phyloP scores from a whole-genome alignment of 2,329 filamentous ascomycete genomes.

The Fusarium bactridioides region DNA sequence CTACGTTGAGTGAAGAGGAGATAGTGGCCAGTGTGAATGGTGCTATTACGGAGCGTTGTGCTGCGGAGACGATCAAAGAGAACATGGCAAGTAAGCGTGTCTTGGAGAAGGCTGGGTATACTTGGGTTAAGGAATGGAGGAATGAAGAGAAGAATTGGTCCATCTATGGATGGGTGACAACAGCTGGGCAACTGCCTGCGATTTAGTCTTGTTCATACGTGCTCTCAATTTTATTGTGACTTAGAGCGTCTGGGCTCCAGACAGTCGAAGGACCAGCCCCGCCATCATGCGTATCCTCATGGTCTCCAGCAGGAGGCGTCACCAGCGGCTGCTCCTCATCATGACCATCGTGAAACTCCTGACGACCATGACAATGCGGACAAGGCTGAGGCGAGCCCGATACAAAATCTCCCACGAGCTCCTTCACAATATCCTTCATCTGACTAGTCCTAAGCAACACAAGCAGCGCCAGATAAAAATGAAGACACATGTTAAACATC shows the following conservation, averaged over 20 bases:
- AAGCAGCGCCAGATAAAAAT: neutral
- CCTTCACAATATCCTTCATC: neutral
- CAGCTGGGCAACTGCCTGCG: neutral
- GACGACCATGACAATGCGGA: neutral
- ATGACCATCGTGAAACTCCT: neutral
- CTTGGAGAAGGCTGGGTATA: neutral
- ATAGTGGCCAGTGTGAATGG: neutral
- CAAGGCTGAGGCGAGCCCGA: neutral
- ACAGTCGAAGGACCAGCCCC: neutral
- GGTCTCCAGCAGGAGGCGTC: neutral
- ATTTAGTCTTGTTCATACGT: neutral
- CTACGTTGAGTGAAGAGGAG: neutral
- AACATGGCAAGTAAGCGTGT: neutral
- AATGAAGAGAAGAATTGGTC: constrained; percentile 9
- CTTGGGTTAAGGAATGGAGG: neutral
- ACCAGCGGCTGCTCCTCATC: neutral
- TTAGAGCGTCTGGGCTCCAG: too few relatives aligned
- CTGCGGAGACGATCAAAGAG: neutral
- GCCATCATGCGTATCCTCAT: neutral
- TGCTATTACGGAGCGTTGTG: neutral
- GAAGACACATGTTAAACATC: constrained; percentile 4
- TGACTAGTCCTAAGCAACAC: neutral
- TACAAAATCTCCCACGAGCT: neutral
- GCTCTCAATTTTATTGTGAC: rapidly evolving
- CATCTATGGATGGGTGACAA: neutral